These are phyloP conservation scores for Naumovozyma castellii DNA, from an alignment of 805 yeast genomes.

Conservation along the genomic window DNA sequence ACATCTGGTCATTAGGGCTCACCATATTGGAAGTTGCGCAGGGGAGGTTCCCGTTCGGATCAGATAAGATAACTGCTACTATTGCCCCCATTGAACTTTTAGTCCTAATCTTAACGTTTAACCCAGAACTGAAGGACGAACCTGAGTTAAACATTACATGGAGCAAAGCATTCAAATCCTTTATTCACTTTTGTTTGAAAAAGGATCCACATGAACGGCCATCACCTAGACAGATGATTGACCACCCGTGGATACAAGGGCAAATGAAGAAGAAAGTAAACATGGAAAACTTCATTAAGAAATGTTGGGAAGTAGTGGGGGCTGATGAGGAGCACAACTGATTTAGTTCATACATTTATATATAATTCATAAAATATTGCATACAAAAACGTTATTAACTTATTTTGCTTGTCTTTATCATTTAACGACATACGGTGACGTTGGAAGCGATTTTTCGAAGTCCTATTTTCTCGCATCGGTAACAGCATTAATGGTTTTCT, in stretches of 20 bases:
- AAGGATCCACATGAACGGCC: slow-evolving; percentile 78
- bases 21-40: slow-evolving; percentile 88
- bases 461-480: no score
- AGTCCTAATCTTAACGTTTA: slow-evolving; percentile 68
- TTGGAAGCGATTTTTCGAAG: no score
- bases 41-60: slow-evolving; percentile 77
- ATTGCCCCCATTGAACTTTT: slow-evolving; percentile 83
- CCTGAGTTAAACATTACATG: slow-evolving; percentile 67
- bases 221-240: slow-evolving; percentile 84
- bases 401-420: no score
- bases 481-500: no score
- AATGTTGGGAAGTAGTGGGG: slow-evolving; percentile 47
- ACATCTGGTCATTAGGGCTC: slow-evolving; percentile 92
- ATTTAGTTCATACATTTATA: background rate
- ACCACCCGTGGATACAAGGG: slow-evolving; percentile 86
- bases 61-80: slow-evolving; percentile 34
- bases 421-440: no score
- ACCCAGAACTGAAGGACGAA: slow-evolving; percentile 72
- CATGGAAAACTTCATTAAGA: slow-evolving; percentile 77
- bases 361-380: no score
- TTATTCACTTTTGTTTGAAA: slow-evolving; percentile 68
- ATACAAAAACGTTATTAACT: no score
- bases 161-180: slow-evolving; percentile 76
- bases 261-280: slow-evolving; percentile 63
- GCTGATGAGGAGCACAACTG: background rate